phyloP scores from a whole-genome alignment of 2,329 filamentous ascomycete genomes.

The Penicillium sp. region DNA sequence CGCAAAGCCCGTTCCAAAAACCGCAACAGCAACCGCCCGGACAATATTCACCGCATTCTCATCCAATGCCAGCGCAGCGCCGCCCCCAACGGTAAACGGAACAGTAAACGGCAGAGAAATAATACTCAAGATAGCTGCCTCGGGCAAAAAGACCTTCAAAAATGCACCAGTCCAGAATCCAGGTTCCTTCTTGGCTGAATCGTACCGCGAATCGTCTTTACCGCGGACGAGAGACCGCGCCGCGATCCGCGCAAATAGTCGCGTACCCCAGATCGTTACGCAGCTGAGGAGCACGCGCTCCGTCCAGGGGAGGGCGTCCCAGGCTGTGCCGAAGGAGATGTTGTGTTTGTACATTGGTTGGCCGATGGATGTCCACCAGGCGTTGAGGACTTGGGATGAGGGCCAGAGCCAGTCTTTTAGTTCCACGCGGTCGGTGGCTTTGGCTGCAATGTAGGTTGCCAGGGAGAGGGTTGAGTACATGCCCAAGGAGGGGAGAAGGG shows the following conservation, averaged over 20 bases:
- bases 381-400: conserved; percentile 53
- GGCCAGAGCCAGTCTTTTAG: conserved; percentile 61
- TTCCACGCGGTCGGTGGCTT: conserved; percentile 54
- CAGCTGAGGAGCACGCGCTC: conserved; percentile 55
- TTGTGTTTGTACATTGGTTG: conserved; percentile 48
- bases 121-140: conserved; percentile 55
- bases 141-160: conserved; percentile 54
- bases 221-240: conserved; percentile 49
- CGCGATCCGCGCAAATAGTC: conserved; percentile 55
- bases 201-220: conserved; percentile 56
- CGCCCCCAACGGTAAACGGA: conserved; percentile 45
- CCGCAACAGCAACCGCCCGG: conserved; percentile 49
- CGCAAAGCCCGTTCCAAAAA: conserved; percentile 56
- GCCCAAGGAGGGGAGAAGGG: conserved; percentile 53
- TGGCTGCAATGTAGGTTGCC: conserved; percentile 51
- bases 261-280: conserved; percentile 56
- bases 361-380: conserved; percentile 59
- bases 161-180: conserved; percentile 58
- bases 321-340: conserved; percentile 47
- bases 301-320: conserved; percentile 50
- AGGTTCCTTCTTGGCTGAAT: conserved; percentile 49
- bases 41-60: conserved; percentile 21
- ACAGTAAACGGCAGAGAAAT: conserved; percentile 57
- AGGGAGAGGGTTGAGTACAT: conserved; percentile 53
- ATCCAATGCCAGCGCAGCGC: conserved; percentile 32